These are phyloP conservation scores for Firmiana major DNA, from an alignment of 345 rosid genomes.

Conservation along the genomic window DNA sequence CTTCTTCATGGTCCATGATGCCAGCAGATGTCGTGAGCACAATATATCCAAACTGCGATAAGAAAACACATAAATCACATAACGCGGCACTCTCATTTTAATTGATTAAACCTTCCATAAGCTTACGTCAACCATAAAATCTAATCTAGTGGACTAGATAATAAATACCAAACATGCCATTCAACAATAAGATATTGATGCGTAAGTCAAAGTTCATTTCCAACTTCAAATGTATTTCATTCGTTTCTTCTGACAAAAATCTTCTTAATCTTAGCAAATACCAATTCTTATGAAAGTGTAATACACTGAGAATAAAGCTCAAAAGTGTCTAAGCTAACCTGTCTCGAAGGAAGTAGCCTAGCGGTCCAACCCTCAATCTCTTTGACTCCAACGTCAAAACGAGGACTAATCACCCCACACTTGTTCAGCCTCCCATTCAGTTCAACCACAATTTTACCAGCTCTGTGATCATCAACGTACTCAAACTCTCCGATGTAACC, in stretches of 20 bases:
- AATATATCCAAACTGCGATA: constrained; percentile 69
- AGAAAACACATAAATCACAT: neutral
- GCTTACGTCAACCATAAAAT: neutral
- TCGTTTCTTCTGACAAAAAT: neutral
- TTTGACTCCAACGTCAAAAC: constrained; percentile 78
- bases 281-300: too few relatives aligned
- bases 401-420: constrained; percentile 87
- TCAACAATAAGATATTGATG: neutral
- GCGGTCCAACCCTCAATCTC: constrained; percentile 92
- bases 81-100: neutral
- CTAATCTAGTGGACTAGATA: neutral
- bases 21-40: constrained; percentile 85
- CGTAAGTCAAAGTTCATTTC: neutral
- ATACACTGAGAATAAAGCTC: neutral
- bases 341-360: constrained; percentile 82
- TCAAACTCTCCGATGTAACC: constrained; percentile 88
- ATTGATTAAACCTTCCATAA: neutral
- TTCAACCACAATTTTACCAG: constrained; percentile 79
- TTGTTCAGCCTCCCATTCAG: constrained; percentile 75
- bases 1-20: constrained; percentile 91
- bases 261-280: neutral
- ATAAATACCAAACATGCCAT: neutral
- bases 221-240: neutral
- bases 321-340: constrained; percentile 36
- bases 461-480: constrained; percentile 77